Conservation (phyloP, 2,329 filamentous ascomycete species). For the Calonectria montana region DNA sequence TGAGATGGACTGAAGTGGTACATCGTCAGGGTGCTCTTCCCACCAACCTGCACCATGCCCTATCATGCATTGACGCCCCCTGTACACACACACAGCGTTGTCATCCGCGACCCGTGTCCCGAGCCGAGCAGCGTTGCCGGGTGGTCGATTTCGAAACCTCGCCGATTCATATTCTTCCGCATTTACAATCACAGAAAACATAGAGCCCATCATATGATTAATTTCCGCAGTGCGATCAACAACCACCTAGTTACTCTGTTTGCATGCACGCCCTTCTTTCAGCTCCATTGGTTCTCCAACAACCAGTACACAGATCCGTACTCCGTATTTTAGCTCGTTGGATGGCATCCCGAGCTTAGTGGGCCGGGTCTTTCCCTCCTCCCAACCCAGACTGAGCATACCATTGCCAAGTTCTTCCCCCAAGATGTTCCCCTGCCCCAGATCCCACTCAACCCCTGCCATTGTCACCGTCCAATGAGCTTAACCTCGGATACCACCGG, state of each 20-base stretch:
- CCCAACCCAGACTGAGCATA: not conserved
- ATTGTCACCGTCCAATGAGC: not conserved
- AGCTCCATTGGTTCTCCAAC: not conserved
- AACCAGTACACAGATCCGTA: not conserved
- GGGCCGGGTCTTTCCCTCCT: slow-evolving; percentile 1
- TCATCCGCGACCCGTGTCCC: slow-evolving; percentile 12
- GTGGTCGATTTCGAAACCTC: not conserved
- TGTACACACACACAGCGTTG: not conserved
- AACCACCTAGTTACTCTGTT: not conserved
- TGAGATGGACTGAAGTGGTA: not conserved
- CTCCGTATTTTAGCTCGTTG: not conserved
- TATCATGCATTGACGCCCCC: not conserved
- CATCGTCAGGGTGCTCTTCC: not conserved
- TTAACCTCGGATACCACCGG: slow-evolving; percentile 13
- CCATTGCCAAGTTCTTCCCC: slow-evolving; percentile 2
- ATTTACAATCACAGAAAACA: not conserved
- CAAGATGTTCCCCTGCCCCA: slow-evolving; percentile 9
- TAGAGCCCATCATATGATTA: not conserved
- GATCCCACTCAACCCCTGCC: slow-evolving; percentile 2
- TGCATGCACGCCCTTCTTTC: not conserved
- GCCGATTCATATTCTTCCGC: not conserved
- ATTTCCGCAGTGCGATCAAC: not conserved
- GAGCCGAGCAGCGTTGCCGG: slow-evolving; percentile 16
- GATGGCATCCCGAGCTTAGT: not conserved
- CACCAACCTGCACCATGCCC: not conserved